A percentile compares a stretch with the other conserved stretches of the same genome.
phyloP scores from a whole-genome alignment of 495 filamentous ascomycete genomes.

The Hypoxylon fuscum region DNA sequence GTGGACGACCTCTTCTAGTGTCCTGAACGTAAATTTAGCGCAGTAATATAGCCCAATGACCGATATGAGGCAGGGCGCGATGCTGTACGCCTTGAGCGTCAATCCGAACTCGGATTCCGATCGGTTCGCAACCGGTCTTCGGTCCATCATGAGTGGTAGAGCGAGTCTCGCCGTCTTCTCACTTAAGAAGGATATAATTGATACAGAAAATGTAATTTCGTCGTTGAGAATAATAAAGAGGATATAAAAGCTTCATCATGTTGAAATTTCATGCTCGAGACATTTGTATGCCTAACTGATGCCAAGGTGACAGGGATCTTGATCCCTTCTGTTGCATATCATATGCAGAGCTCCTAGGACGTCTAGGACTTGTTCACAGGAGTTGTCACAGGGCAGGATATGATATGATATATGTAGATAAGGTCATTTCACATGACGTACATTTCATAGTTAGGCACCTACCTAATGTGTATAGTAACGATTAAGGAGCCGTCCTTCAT shows the following conservation, averaged over 20 bases:
- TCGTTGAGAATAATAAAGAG: no score
- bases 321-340: background rate
- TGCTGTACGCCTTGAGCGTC: no score
- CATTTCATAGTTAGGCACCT: no score
- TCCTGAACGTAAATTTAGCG: background rate
- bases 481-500: no score
- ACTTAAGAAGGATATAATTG: no score
- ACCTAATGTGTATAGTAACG: no score
- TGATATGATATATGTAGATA: background rate
- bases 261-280: background rate
- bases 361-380: background rate
- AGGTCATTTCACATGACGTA: background rate
- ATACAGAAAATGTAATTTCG: no score
- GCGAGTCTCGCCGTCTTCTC: no score
- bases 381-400: background rate
- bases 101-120: no score
- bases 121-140: no score
- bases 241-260: background rate
- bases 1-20: background rate
- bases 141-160: no score
- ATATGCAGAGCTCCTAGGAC: background rate
- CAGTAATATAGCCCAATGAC: slow-evolving; percentile 10
- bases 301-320: background rate
- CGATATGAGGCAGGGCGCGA: background rate
- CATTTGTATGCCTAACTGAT: background rate